These are phyloP conservation scores for Acer yangbiense DNA, from an alignment of 345 rosid genomes.

Conservation along the genomic window DNA sequence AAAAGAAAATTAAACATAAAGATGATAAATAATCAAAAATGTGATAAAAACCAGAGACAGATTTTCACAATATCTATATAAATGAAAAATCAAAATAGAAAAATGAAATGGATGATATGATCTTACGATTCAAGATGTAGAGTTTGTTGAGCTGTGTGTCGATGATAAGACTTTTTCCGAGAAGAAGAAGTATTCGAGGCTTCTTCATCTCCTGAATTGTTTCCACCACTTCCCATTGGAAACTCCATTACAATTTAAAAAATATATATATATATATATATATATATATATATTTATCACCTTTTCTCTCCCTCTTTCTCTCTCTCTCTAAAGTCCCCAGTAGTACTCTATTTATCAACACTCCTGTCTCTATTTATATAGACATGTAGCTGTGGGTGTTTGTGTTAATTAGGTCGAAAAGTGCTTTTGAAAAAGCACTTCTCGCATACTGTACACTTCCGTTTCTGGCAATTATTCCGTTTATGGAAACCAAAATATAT, in stretches of 20 bases:
- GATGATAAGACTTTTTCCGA: slow-evolving; percentile 36
- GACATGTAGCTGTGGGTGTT: background rate
- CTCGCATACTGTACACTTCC: background rate
- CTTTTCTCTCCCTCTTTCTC: background rate
- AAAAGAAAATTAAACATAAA: no score
- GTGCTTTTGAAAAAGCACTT: background rate
- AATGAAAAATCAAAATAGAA: background rate
- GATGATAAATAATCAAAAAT: no score
- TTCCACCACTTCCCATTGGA: slow-evolving; percentile 25
- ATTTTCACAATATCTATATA: background rate
- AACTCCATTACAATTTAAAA: slow-evolving; percentile 26
- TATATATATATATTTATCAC: no score
- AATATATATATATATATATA: no score
- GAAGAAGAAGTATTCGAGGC: slow-evolving; percentile 1
- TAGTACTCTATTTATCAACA: background rate
- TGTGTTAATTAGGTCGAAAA: background rate
- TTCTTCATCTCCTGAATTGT: slow-evolving; percentile 39
- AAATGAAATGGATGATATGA: background rate
- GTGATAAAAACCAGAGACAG: background rate
- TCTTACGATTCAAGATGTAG: slow-evolving; percentile 57
- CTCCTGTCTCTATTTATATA: background rate
- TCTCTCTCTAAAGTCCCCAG: background rate
- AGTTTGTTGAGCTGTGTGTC: slow-evolving; percentile 57
- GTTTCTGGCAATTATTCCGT: background rate
- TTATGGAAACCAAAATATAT: background rate